phyloP scores from a whole-genome alignment of 2,329 filamentous ascomycete genomes.

The Botrytis medusae region DNA sequence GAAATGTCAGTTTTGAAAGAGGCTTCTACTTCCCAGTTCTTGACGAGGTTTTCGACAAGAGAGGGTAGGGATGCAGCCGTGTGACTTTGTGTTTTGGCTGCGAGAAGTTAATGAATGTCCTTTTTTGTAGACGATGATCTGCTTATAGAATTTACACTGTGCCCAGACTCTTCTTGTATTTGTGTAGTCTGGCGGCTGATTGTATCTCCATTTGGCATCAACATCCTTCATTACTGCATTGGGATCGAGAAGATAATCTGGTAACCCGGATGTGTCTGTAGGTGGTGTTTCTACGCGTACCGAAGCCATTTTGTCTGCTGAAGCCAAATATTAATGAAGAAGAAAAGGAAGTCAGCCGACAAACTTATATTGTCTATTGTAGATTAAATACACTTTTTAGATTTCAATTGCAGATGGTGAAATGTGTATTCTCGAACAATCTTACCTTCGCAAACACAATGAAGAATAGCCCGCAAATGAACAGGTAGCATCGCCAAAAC shows the following conservation, averaged over 20 bases:
- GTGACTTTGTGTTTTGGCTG: constrained; percentile 59
- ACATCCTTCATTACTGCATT: constrained; percentile 58
- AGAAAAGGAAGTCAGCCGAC: not conserved
- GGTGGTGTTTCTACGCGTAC: constrained; percentile 10
- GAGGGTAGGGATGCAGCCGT: constrained; percentile 54
- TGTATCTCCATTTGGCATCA: constrained; percentile 58
- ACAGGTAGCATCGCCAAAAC: not conserved
- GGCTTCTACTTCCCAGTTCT: constrained; percentile 73
- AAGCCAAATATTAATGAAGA: not conserved
- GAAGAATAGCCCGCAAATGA: not conserved
- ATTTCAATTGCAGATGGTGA: not conserved
- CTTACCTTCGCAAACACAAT: not conserved
- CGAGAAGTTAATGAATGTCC: not conserved
- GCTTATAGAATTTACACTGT: constrained; percentile 42
- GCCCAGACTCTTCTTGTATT: constrained; percentile 60
- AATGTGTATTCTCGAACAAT: not conserved
- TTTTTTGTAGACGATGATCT: not conserved
- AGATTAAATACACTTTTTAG: not conserved
- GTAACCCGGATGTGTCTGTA: constrained; percentile 36
- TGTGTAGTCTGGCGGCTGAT: constrained; percentile 60
- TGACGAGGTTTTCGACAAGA: constrained; percentile 68
- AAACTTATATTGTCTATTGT: not conserved
- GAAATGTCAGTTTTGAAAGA: constrained; percentile 61
- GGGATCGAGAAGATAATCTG: constrained; percentile 59
- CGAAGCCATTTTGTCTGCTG: constrained; percentile 11